Base-by-base conservation (phyloP, 441 rosid species). In the Gossypium gossypioides region DNA sequence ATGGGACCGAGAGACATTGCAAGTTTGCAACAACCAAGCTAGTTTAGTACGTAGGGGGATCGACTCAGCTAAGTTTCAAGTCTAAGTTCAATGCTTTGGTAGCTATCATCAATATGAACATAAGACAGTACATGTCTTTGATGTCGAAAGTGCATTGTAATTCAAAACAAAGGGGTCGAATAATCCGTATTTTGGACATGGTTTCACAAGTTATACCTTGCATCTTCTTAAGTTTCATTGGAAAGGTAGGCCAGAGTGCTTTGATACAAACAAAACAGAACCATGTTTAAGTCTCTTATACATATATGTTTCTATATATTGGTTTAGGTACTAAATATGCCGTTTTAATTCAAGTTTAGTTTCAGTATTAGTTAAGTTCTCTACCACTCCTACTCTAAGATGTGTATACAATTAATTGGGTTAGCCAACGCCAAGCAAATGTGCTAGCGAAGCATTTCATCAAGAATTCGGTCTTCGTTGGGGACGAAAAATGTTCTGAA, bases 391-490 rank as follows among this genome's bases (percentile, higher is more conserved):
- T 71, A 65, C 29, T 3, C 29, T 37, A 70, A 72, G 25, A 86
- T 85, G 91, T 89, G 89, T 3, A 44, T 24, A 24, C 27, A 24
- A 0, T 24, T 86, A 75, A 75, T 79, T 59, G 91, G 90, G 57
- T 66, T 88, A 48, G 76, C 86, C 73, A 80, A 86, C 7, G 89
- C 93, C 2, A 89, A 83, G 62, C 59, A 87, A 72, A 89, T 85
- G 84, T 91, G 32, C 6, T 4, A 81, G 74, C 71, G 94, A 74
- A 85, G 82, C 48, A 78, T 91, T 9, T 87, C 92, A 0, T 79
- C 82, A 0, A 85, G 69, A 75, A 77, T 84, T 5, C 75, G 86
- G 1, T 66, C 13, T 13, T 13, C 5, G 19, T 16, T 34, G 25
- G 69, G 29, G 52, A 64, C 10, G 6, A 40, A 16, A 6, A 62